Percentiles rank a stretch among this genome's conserved stretches.
These are phyloP conservation scores for Marasmius sp. DNA, from an alignment of 1,284 basidiomycete species.

Conservation along the genomic window DNA sequence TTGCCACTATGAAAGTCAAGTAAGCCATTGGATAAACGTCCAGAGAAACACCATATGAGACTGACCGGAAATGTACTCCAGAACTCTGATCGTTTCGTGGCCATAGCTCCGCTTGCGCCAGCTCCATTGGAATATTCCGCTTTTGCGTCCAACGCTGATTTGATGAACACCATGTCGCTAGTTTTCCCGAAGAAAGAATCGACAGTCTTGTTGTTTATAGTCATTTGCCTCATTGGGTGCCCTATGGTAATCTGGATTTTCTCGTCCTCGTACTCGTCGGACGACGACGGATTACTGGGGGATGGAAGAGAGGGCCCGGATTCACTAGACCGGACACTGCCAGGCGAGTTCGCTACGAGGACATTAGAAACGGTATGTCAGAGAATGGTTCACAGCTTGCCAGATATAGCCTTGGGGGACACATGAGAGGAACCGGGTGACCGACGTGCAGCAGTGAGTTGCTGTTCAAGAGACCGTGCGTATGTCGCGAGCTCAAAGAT, in stretches of 20 bases:
- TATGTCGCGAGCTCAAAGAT: conserved; percentile 10
- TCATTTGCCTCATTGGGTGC: conserved; percentile 10
- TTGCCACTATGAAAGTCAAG: conserved; percentile 26
- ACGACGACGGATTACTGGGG: background rate
- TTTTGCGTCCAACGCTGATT: conserved; percentile 50
- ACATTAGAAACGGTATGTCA: background rate
- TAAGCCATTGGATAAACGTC: background rate
- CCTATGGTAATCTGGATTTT: conserved; percentile 14
- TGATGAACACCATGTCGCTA: conserved; percentile 49
- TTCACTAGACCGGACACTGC: too few relatives aligned
- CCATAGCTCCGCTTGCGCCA: background rate
- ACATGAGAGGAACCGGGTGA: background rate
- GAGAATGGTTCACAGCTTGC: background rate
- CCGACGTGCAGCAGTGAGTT: background rate
- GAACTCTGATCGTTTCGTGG: conserved; percentile 17
- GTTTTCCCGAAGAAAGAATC: conserved; percentile 56
- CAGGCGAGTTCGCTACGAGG: too few relatives aligned
- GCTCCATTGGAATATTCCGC: conserved; percentile 27
- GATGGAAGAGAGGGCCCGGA: background rate
- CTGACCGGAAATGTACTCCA: conserved; percentile 21
- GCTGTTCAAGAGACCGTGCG: conserved; percentile 8
- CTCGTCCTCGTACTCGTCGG: conserved; percentile 6
- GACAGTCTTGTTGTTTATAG: conserved; percentile 15
- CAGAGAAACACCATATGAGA: background rate
- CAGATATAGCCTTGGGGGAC: background rate